These are phyloP conservation scores for Picea glauca DNA, from an alignment of 75 land plant genomes.

Conservation along the genomic window DNA sequence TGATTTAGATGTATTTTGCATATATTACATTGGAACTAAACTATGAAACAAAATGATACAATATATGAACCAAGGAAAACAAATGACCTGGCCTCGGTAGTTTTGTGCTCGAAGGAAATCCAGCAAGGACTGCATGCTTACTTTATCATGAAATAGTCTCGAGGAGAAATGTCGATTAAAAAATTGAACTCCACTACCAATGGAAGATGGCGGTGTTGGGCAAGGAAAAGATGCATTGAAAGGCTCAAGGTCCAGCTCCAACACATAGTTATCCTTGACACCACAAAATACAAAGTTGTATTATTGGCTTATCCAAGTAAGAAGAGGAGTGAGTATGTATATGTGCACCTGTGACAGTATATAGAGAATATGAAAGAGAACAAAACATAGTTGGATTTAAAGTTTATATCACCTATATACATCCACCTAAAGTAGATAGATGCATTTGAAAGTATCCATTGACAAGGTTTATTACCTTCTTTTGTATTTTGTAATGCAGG, in stretches of 20 bases:
- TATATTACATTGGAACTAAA: neutral
- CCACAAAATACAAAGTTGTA: constrained; percentile 9
- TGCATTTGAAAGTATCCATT: neutral
- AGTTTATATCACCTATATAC: neutral
- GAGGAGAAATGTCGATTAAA: constrained; percentile 94
- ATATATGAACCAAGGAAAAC: neutral
- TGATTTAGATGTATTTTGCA: neutral
- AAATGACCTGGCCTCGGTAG: constrained; percentile 70
- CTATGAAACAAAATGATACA: neutral
- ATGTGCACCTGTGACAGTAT: neutral
- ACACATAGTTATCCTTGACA: constrained; percentile 34
- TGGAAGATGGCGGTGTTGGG: constrained; percentile 47
- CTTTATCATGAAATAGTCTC: constrained; percentile 50
- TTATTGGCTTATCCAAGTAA: neutral
- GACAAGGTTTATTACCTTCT: neutral
- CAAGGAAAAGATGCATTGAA: constrained; percentile 57
- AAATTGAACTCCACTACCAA: constrained; percentile 85
- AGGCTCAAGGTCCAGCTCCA: constrained; percentile 71
- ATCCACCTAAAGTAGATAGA: neutral
- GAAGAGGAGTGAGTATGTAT: neutral
- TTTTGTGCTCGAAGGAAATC: constrained; percentile 82
- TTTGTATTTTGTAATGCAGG: neutral
- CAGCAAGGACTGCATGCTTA: constrained; percentile 62
- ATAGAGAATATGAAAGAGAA: neutral
- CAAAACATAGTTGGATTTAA: neutral